These are phyloP conservation scores for Heliamphora pulchella DNA, from an alignment of 179 eudicot species.

Conservation along the genomic window DNA sequence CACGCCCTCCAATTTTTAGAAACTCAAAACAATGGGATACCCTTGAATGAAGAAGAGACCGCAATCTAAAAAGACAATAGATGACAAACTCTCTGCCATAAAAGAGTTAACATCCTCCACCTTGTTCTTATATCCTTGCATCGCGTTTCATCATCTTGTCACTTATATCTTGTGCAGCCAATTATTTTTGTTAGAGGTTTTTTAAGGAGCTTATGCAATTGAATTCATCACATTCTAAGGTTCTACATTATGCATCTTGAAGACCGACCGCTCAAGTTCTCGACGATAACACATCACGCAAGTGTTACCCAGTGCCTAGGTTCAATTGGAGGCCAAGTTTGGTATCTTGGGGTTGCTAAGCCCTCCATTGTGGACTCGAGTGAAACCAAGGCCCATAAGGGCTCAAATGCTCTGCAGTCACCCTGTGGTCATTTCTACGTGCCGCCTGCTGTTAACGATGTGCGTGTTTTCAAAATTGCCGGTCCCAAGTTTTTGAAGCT, in stretches of 20 bases:
- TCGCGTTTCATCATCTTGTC: neutral
- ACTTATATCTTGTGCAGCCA: neutral
- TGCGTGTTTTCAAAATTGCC: constrained; percentile 53
- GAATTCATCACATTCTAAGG: constrained; percentile 33
- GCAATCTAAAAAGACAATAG: no score
- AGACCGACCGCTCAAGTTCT: constrained; percentile 55
- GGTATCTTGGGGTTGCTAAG: constrained; percentile 94
- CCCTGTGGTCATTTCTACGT: constrained; percentile 63
- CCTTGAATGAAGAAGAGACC: no score
- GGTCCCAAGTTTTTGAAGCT: constrained; percentile 82
- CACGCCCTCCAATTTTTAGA: no score
- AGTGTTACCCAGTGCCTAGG: constrained; percentile 94
- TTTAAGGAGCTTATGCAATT: neutral
- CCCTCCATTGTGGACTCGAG: constrained; percentile 55
- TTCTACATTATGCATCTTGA: constrained; percentile 77
- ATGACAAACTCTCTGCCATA: no score
- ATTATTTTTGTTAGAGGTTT: neutral
- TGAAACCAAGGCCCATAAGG: constrained; percentile 28
- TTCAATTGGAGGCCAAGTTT: constrained; percentile 65
- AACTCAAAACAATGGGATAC: no score
- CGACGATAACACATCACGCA: constrained; percentile 79
- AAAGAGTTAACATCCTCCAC: no score
- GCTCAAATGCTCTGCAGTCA: constrained; percentile 35
- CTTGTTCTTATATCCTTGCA: neutral
- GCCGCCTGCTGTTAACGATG: constrained; percentile 68